Conservation (phyloP, 1,284 basidiomycete genomes). For the Trametes versicolor region DNA sequence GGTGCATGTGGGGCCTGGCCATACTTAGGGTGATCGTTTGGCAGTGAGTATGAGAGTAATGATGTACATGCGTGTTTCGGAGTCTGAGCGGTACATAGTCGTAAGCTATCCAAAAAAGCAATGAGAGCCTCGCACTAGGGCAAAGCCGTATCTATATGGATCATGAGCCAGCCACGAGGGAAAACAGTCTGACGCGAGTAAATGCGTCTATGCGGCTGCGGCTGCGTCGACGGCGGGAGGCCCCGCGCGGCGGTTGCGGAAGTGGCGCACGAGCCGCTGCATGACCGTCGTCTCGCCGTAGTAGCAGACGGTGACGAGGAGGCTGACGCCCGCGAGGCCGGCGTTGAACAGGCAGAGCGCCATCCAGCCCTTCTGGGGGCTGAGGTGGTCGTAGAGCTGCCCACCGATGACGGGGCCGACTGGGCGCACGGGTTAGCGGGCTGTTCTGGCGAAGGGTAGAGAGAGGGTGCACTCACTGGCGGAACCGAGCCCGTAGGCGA, state of each 20-base stretch:
- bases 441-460: neutral
- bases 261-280: constrained; percentile 27
- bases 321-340: constrained; percentile 52
- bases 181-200: too few relatives aligned
- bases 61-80: neutral
- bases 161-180: too few relatives aligned
- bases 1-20: neutral
- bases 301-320: constrained; percentile 53
- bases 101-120: neutral
- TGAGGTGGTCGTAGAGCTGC: constrained; percentile 68
- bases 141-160: neutral
- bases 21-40: neutral
- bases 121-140: neutral
- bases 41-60: neutral
- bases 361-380: constrained; percentile 59
- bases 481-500: constrained; percentile 72
- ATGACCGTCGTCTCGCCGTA: constrained; percentile 60
- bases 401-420: constrained; percentile 77
- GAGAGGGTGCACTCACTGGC: constrained; percentile 45
- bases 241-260: neutral
- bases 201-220: neutral
- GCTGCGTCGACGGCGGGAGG: neutral
- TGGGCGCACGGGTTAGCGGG: constrained; percentile 38
- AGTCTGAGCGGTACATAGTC: neutral
- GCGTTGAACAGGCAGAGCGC: constrained; percentile 58